phyloP scores from a whole-genome alignment of 2,329 filamentous ascomycete species.

The Zasmidium cellare region DNA sequence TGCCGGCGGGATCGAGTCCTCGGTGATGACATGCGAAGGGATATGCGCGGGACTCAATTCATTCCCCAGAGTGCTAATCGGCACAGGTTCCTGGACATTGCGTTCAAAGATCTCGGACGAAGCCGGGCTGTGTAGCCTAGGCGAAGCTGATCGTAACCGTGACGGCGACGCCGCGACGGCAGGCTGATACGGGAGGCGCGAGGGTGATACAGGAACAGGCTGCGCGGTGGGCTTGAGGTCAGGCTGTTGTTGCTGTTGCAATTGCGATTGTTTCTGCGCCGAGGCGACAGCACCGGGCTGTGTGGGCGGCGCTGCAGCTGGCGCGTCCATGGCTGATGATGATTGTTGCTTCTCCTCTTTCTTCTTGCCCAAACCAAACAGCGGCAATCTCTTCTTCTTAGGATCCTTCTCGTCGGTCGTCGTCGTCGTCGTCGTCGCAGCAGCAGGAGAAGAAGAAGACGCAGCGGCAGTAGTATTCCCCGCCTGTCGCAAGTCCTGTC shows the following conservation, averaged over 20 bases:
- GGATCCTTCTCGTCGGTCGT: constrained; percentile 10
- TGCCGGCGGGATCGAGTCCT: constrained; percentile 89
- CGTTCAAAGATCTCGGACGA: constrained; percentile 84
- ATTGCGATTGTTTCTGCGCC: background rate
- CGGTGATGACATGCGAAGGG: constrained; percentile 87
- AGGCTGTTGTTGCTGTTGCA: constrained; percentile 11
- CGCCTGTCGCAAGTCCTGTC: constrained; percentile 11
- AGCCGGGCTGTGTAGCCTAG: constrained; percentile 75
- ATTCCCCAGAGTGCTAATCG: constrained; percentile 55
- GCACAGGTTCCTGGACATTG: constrained; percentile 73
- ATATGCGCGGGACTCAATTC: constrained; percentile 77
- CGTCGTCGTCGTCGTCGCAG: too few species aligned
- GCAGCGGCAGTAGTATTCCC: background rate
- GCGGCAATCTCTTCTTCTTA: constrained; percentile 11
- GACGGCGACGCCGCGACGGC: constrained; percentile 29
- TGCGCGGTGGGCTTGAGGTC: constrained; percentile 16
- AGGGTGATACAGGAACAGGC: constrained; percentile 26
- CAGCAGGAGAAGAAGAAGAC: too few species aligned
- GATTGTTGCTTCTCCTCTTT: constrained; percentile 8
- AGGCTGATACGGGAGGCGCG: constrained; percentile 22
- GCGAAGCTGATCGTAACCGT: constrained; percentile 67
- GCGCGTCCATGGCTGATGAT: constrained; percentile 9
- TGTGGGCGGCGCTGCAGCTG: constrained; percentile 6
- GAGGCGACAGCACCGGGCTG: background rate
- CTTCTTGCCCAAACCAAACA: constrained; percentile 21